phyloP scores from a whole-genome alignment of 257 asterid species.

The Solanum infundibuliforme region DNA sequence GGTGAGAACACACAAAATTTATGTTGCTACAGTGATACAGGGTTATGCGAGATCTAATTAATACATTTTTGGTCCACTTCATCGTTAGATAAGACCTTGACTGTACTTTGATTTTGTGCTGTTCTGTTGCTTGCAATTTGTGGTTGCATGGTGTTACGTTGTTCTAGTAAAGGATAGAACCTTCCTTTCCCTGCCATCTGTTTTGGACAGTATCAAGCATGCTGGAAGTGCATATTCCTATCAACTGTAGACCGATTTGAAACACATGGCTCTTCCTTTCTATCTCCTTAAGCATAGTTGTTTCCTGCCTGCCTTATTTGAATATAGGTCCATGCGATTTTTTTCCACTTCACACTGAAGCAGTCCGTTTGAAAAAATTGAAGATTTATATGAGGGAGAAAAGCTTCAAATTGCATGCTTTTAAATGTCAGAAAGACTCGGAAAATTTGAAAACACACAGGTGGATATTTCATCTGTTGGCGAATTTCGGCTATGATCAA shows the following conservation, averaged over 20 bases:
- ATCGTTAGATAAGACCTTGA: not conserved
- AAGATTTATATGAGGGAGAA: too few relatives aligned
- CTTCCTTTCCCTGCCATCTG: not conserved
- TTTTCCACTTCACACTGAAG: not conserved
- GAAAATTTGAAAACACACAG: not conserved
- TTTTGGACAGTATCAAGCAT: not conserved
- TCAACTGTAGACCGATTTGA: not conserved
- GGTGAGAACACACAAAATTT: not conserved
- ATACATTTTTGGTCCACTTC: not conserved
- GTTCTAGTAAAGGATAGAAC: not conserved
- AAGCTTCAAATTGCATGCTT: too few relatives aligned
- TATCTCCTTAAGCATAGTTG: not conserved
- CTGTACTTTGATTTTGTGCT: not conserved
- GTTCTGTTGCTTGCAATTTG: not conserved
- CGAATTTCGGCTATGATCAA: not conserved
- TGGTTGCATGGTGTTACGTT: not conserved
- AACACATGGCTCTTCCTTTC: not conserved
- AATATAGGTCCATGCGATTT: not conserved
- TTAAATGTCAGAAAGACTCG: too few relatives aligned
- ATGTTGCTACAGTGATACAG: not conserved
- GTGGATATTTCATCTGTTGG: not conserved
- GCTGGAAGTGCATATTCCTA: not conserved
- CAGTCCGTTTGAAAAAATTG: not conserved
- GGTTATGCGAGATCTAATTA: not conserved
- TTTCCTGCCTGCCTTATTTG: not conserved